phyloP scores from a whole-genome alignment of 1,284 basidiomycete genomes.

The Sanghuangporus baumii region DNA sequence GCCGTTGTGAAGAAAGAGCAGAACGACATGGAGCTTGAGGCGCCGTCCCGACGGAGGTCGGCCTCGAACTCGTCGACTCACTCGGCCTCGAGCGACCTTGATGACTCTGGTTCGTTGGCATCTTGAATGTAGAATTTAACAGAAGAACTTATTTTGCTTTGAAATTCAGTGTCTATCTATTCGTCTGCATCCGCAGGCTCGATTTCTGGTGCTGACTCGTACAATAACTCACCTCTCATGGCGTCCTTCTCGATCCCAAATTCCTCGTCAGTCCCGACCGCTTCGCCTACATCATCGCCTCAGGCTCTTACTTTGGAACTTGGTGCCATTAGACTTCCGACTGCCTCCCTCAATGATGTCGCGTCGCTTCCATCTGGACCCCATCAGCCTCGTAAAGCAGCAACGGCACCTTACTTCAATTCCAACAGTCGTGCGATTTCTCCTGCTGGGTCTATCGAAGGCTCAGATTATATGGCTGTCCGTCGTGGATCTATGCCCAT shows the following conservation, averaged over 20 bases:
- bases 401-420: conserved; percentile 33
- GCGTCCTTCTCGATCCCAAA: conserved; percentile 50
- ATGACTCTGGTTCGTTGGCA: conserved; percentile 58
- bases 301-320: conserved; percentile 37
- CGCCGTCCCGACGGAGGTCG: conserved; percentile 47
- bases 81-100: conserved; percentile 65
- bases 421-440: conserved; percentile 21
- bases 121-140: conserved; percentile 4
- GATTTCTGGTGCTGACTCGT: conserved; percentile 55
- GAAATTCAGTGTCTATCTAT: conserved; percentile 52
- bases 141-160: conserved; percentile 7
- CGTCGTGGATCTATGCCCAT: conserved; percentile 25
- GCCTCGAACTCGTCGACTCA: conserved; percentile 53
- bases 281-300: conserved; percentile 50
- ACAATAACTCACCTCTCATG: conserved; percentile 48
- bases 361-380: conserved; percentile 38
- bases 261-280: conserved; percentile 37
- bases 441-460: background rate
- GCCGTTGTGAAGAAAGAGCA: conserved; percentile 59
- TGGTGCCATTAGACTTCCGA: conserved; percentile 64
- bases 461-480: conserved; percentile 9
- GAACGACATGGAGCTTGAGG: conserved; percentile 37
- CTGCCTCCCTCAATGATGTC: conserved; percentile 60
- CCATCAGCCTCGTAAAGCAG: conserved; percentile 36
- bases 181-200: conserved; percentile 33